A percentile compares a stretch with the other conserved stretches of the same genome.
Conservation (phyloP, 2,329 filamentous ascomycete genomes). For the Fusarium musae region DNA sequence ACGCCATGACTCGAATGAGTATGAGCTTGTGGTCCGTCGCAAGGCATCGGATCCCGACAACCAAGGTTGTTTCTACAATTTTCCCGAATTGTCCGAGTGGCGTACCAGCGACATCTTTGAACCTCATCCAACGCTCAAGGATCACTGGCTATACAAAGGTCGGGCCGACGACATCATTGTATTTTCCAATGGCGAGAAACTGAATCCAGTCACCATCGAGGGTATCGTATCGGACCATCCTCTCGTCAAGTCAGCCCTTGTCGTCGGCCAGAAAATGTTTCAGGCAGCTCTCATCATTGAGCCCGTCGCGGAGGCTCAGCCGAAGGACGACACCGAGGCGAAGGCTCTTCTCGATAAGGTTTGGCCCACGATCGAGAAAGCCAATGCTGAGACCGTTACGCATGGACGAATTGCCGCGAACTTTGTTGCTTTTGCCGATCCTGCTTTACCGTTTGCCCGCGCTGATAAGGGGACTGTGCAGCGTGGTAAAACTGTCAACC, state of each 20-base stretch:
- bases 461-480: background rate
- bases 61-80: background rate
- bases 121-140: background rate
- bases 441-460: background rate
- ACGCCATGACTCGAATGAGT: background rate
- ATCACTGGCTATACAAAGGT: constrained; percentile 3
- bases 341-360: background rate
- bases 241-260: background rate
- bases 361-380: background rate
- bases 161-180: constrained; percentile 11
- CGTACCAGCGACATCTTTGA: background rate
- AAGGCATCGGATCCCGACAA: background rate
- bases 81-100: constrained; percentile 9
- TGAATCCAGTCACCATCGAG: constrained; percentile 13
- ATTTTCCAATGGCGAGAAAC: background rate
- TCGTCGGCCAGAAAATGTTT: background rate
- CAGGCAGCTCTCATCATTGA: constrained; percentile 14
- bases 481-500: background rate
- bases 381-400: background rate
- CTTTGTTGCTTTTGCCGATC: background rate
- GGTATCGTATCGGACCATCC: background rate
- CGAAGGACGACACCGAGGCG: fast-evolving
- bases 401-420: background rate
- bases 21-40: constrained; percentile 1
- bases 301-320: background rate